Conservation (phyloP, 2,329 filamentous ascomycete genomes). For the Lecanicillium sp. region DNA sequence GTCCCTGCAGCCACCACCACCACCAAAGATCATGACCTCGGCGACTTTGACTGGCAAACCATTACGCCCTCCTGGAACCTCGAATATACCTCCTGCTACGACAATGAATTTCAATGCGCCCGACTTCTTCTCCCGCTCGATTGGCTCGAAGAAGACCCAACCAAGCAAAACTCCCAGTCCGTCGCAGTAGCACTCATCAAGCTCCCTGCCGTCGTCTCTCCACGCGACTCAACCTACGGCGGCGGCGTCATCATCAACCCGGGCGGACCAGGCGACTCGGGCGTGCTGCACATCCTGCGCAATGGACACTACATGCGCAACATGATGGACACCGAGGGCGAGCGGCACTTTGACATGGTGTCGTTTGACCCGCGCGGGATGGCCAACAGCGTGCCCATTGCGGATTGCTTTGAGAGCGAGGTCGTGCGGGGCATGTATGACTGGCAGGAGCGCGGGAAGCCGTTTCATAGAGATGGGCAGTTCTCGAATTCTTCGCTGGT, state of each 20-base stretch:
- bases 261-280: constrained; percentile 29
- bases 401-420: constrained; percentile 23
- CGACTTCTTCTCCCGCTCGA: constrained; percentile 29
- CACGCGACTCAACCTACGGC: constrained; percentile 21
- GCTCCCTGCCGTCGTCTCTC: constrained; percentile 23
- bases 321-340: constrained; percentile 2
- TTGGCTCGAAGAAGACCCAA: constrained; percentile 16
- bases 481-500: background rate
- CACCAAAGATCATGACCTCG: background rate
- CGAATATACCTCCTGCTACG: constrained; percentile 16
- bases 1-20: too few species aligned
- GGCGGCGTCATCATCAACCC: constrained; percentile 29
- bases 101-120: constrained; percentile 24
- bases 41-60: constrained; percentile 19
- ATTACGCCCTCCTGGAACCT: constrained; percentile 19
- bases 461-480: too few species aligned
- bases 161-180: constrained; percentile 12
- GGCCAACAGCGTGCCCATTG: constrained; percentile 20
- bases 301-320: constrained; percentile 15
- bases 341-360: constrained; percentile 24
- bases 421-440: constrained; percentile 16
- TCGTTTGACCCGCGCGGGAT: constrained; percentile 29
- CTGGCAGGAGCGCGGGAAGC: constrained; percentile 14
- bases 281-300: constrained; percentile 17
- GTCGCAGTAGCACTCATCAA: constrained; percentile 26